Conservation (phyloP, 306 rosid genomes). For the Amphicarpaea edgeworthii region DNA sequence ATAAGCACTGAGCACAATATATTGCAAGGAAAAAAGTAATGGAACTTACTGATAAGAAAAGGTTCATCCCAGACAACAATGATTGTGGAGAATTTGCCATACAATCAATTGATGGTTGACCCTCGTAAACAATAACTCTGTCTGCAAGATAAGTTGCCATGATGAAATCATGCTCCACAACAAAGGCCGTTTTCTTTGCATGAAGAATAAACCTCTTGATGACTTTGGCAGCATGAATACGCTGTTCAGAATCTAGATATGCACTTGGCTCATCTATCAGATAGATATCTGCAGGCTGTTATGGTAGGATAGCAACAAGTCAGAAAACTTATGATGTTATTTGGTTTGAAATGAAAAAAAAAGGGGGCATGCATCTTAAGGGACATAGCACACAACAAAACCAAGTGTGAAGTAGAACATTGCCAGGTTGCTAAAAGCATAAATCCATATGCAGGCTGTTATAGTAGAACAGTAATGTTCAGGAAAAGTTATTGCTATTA, state of each 20-base stretch:
- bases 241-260: constrained; percentile 97
- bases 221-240: constrained; percentile 95
- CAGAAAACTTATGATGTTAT: constrained; percentile 28
- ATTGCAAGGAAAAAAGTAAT: not conserved
- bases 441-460: constrained; percentile 78
- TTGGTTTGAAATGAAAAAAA: constrained; percentile 27
- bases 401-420: not conserved
- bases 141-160: constrained; percentile 99
- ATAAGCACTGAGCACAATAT: constrained; percentile 13
- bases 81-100: constrained; percentile 89
- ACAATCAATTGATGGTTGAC: constrained; percentile 87
- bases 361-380: not conserved
- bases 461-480: constrained; percentile 32
- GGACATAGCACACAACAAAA: constrained; percentile 35
- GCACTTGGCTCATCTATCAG: constrained; percentile 98
- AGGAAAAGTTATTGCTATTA: not conserved
- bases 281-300: constrained; percentile 98
- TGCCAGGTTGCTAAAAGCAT: no score
- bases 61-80: constrained; percentile 96
- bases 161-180: constrained; percentile 96
- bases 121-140: constrained; percentile 95
- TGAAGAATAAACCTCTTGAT: constrained; percentile 97
- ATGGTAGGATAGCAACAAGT: constrained; percentile 33
- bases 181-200: constrained; percentile 96
- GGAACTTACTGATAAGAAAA: constrained; percentile 91